A percentile compares a stretch with the other conserved stretches of the same genome.
These are phyloP conservation scores for Puccinia triticina DNA, from an alignment of 1,284 basidiomycete species.

Conservation along the genomic window DNA sequence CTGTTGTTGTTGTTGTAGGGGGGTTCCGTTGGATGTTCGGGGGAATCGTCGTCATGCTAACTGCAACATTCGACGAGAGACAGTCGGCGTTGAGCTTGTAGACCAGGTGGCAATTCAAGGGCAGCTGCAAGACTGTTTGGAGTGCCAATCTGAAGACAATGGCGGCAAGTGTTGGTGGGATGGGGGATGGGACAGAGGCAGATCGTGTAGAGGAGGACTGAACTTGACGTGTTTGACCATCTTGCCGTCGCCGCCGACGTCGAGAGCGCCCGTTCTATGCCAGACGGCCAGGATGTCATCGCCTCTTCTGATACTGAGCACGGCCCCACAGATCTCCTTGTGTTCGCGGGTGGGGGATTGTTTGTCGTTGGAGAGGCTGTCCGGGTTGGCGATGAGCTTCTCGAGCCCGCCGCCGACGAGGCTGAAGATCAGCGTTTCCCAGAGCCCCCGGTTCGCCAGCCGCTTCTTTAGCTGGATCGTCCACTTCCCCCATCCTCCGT, in stretches of 20 bases:
- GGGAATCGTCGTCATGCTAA: background rate
- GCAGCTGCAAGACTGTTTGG: slow-evolving; percentile 45
- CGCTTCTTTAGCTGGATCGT: slow-evolving; percentile 81
- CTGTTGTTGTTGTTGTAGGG: background rate
- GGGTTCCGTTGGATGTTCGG: background rate
- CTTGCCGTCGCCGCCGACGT: slow-evolving; percentile 63
- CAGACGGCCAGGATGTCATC: slow-evolving; percentile 80
- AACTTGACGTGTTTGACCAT: slow-evolving; percentile 50
- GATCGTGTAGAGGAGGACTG: background rate
- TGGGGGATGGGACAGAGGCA: no score
- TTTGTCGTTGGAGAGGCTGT: slow-evolving; percentile 59
- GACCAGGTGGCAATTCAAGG: slow-evolving; percentile 32
- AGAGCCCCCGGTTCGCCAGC: slow-evolving; percentile 74
- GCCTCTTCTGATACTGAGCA: slow-evolving; percentile 76
- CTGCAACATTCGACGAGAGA: background rate
- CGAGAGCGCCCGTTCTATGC: slow-evolving; percentile 71
- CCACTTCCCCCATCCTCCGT: slow-evolving; percentile 86
- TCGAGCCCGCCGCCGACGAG: slow-evolving; percentile 70
- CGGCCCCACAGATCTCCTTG: slow-evolving; percentile 70
- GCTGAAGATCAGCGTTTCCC: slow-evolving; percentile 78
- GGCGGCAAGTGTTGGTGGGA: background rate
- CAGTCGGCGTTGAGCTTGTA: slow-evolving; percentile 51
- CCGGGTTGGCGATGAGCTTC: slow-evolving; percentile 70
- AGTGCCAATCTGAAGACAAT: slow-evolving; percentile 17
- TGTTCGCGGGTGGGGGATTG: slow-evolving; percentile 68